Percentiles rank a stretch among this genome's conserved stretches.
Evolutionary conservation across 495 filamentous ascomycete genomes (phyloP).

Genomic region (Penicillium lividum): DNA sequence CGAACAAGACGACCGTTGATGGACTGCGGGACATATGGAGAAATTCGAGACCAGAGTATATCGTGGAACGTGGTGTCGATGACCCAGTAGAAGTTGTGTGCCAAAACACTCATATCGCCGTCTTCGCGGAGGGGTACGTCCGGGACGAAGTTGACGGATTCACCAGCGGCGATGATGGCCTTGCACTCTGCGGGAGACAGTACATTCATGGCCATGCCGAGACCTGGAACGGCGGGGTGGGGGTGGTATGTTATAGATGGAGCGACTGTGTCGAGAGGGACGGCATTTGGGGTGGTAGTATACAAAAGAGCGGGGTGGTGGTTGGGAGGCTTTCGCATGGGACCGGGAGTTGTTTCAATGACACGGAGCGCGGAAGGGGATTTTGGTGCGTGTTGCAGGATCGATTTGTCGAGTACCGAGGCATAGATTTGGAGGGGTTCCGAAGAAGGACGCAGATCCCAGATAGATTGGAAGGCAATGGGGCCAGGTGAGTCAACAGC

Average conservation of each 20-base stretch:
- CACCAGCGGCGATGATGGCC: conserved; percentile 40
- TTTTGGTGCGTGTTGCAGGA: conserved; percentile 30
- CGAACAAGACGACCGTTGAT: conserved; percentile 37
- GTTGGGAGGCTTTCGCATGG: conserved; percentile 41
- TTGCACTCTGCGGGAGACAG: conserved; percentile 36
- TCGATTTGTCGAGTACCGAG: conserved; percentile 41
- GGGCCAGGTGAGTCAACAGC: conserved; percentile 30
- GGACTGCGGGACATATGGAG: conserved; percentile 29
- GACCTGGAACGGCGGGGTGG: conserved; percentile 40
- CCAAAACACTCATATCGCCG: conserved; percentile 40
- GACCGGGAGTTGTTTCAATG: conserved; percentile 37
- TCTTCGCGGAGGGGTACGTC: conserved; percentile 42
- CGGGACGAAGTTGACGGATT: conserved; percentile 39
- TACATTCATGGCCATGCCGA: conserved; percentile 37
- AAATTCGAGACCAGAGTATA: conserved; percentile 38
- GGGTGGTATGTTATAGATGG: conserved; percentile 37
- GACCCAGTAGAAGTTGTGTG: conserved; percentile 47
- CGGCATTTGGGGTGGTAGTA: conserved; percentile 34
- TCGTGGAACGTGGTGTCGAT: conserved; percentile 42
- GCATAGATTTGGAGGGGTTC: conserved; percentile 32
- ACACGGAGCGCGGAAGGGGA: conserved; percentile 33
- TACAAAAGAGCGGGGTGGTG: conserved; percentile 43
- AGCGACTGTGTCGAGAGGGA: conserved; percentile 28
- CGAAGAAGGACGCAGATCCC: conserved; percentile 39
- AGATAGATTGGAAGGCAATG: conserved; percentile 42